Evolutionary conservation across 2,329 filamentous ascomycete genomes (phyloP).

Genomic region (Aspergillus cejpii): DNA sequence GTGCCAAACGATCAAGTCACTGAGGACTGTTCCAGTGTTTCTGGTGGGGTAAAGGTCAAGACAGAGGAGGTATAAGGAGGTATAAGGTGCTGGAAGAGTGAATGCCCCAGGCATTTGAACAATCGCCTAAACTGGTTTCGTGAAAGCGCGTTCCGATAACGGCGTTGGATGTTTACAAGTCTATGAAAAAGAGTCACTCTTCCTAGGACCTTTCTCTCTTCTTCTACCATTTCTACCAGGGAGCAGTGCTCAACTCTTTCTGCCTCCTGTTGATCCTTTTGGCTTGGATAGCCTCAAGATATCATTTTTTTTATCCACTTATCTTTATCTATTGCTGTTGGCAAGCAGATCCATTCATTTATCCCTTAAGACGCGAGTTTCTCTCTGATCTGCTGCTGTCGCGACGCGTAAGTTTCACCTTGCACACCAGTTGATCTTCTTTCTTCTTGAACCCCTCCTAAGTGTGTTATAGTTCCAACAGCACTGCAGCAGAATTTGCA

Average conservation of each 20-base stretch:
- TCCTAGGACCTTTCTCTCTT: neutral
- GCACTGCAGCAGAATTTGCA: neutral
- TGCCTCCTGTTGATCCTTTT: neutral
- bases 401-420: neutral
- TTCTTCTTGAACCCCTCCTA: neutral
- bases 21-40: slow-evolving; percentile 3
- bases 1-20: slow-evolving; percentile 2
- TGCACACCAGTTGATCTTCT: too few relatives aligned
- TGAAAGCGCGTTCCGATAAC: neutral
- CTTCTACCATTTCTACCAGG: neutral
- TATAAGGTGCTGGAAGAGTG: neutral
- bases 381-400: neutral
- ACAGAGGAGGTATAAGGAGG: slow-evolving; percentile 23
- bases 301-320: neutral
- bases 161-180: neutral
- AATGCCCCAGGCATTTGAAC: slow-evolving; percentile 10
- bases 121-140: neutral
- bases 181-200: neutral
- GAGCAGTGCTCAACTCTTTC: neutral
- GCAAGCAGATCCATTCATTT: neutral
- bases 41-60: slow-evolving; percentile 20
- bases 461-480: neutral
- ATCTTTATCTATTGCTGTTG: too few relatives aligned
- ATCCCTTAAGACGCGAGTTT: neutral
- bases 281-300: neutral